These are phyloP conservation scores for Ogataea polymorpha DNA, from an alignment of 805 yeast species.

Conservation along the genomic window DNA sequence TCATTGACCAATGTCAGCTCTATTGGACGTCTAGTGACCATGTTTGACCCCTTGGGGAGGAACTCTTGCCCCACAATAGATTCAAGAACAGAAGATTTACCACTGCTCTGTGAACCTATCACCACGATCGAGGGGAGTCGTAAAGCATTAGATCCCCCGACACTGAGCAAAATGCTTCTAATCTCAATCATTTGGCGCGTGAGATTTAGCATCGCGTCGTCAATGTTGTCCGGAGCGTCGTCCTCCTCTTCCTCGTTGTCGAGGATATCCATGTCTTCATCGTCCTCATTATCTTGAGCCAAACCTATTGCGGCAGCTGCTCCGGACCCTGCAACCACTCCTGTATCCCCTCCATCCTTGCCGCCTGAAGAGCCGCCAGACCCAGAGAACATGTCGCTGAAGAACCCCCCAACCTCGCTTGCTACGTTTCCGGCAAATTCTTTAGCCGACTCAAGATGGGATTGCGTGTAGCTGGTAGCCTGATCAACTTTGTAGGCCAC, in stretches of 20 bases:
- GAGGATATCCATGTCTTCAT: slow-evolving; percentile 22
- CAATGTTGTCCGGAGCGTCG: slow-evolving; percentile 41
- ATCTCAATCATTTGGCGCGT: slow-evolving; percentile 98
- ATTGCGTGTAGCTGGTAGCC: slow-evolving; percentile 69
- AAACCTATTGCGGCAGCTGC: slow-evolving; percentile 50
- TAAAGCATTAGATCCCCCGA: slow-evolving; percentile 70
- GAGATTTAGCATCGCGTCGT: slow-evolving; percentile 79
- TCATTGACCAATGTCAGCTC: slow-evolving; percentile 90
- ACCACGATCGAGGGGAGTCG: slow-evolving; percentile 94
- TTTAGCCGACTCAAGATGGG: slow-evolving; percentile 56
- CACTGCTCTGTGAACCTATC: slow-evolving; percentile 95
- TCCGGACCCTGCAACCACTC: slow-evolving; percentile 49
- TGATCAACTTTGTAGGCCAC: slow-evolving; percentile 90
- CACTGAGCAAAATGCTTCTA: slow-evolving; percentile 68
- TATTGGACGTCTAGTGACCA: slow-evolving; percentile 98
- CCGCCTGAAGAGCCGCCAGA: slow-evolving; percentile 31
- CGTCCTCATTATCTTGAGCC: slow-evolving; percentile 33
- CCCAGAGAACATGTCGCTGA: slow-evolving; percentile 25
- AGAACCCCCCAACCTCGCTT: slow-evolving; percentile 39
- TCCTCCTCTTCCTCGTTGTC: slow-evolving; percentile 39
- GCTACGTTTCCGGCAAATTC: slow-evolving; percentile 58
- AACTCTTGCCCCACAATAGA: slow-evolving; percentile 98
- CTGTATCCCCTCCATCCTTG: slow-evolving; percentile 24
- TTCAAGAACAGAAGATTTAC: slow-evolving; percentile 94
- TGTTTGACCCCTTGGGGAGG: slow-evolving; percentile 93